Evolutionary conservation across 805 yeast genomes (phyloP).

Genomic region (Wickerhamia fluorescens): DNA sequence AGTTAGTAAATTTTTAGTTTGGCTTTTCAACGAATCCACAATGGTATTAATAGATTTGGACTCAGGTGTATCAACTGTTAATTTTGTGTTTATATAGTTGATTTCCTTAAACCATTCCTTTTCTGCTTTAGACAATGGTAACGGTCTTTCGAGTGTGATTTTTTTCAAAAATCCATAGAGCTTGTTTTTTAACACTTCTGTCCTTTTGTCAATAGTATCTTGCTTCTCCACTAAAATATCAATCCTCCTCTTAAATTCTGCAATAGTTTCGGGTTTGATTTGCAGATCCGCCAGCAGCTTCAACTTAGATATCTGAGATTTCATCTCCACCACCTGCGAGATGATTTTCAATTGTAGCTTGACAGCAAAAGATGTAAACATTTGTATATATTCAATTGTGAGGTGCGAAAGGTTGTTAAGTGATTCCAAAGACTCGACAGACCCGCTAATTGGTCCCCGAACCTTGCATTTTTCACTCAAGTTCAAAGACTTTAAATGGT

Average conservation of each 20-base stretch:
- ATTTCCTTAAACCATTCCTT: conserved; percentile 32
- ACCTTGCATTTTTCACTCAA: too few species aligned
- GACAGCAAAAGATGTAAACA: conserved; percentile 11
- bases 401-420: conserved; percentile 15
- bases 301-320: conserved; percentile 11
- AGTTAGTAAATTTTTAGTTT: conserved; percentile 11
- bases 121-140: conserved; percentile 31
- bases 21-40: conserved; percentile 12
- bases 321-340: conserved; percentile 18
- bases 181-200: conserved; percentile 13
- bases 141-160: conserved; percentile 11
- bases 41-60: conserved; percentile 7
- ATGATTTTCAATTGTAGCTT: conserved; percentile 14
- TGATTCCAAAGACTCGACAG: conserved; percentile 4
- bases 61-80: conserved; percentile 6
- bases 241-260: conserved; percentile 4
- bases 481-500: too few species aligned
- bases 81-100: conserved; percentile 14
- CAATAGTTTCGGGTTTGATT: background rate
- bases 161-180: conserved; percentile 17
- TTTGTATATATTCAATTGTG: conserved; percentile 10
- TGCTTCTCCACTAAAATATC: conserved; percentile 14
- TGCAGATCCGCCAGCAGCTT: conserved; percentile 1
- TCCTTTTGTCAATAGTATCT: conserved; percentile 13
- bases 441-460: too few species aligned